These are phyloP conservation scores for Entomortierella lignicola DNA, from an alignment of 192 early-diverging fungal genomes.

Conservation along the genomic window DNA sequence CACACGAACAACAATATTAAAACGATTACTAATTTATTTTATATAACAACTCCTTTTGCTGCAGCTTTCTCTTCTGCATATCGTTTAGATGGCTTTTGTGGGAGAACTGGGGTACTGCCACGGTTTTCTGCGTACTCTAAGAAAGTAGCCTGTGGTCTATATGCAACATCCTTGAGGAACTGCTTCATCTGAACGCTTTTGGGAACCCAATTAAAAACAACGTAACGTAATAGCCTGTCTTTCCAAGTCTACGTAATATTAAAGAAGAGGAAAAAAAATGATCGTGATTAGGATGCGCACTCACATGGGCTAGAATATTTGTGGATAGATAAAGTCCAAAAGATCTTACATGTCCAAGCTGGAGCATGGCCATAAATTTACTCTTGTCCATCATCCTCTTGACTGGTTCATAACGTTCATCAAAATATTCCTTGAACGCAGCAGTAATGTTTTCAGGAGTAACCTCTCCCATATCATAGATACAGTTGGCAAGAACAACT, in stretches of 20 bases:
- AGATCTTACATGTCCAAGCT: conserved; percentile 15
- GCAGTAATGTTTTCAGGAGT: conserved; percentile 4
- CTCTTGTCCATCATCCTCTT: conserved; percentile 2
- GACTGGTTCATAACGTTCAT: conserved; percentile 1
- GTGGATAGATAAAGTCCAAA: neutral
- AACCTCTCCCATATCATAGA: neutral
- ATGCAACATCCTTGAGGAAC: conserved; percentile 8
- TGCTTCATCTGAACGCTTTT: conserved; percentile 9
- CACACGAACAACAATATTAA: too few species aligned
- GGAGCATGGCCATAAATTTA: conserved; percentile 12
- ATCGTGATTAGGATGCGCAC: too few species aligned
- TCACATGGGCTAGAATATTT: too few species aligned
- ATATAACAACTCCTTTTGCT: neutral
- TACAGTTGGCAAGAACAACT: conserved; percentile 12
- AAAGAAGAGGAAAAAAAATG: neutral
- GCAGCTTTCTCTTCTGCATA: neutral
- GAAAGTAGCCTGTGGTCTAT: conserved; percentile 12
- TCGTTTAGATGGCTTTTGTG: neutral
- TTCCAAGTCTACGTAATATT: conserved; percentile 9
- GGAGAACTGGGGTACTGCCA: neutral
- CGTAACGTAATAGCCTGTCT: conserved; percentile 2
- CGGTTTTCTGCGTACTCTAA: neutral
- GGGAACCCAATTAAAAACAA: conserved; percentile 22
- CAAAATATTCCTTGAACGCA: conserved; percentile 7
- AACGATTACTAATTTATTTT: neutral